Evolutionary conservation across 1,284 basidiomycete species (phyloP).

Genomic region (Trichosporon asahii): DNA sequence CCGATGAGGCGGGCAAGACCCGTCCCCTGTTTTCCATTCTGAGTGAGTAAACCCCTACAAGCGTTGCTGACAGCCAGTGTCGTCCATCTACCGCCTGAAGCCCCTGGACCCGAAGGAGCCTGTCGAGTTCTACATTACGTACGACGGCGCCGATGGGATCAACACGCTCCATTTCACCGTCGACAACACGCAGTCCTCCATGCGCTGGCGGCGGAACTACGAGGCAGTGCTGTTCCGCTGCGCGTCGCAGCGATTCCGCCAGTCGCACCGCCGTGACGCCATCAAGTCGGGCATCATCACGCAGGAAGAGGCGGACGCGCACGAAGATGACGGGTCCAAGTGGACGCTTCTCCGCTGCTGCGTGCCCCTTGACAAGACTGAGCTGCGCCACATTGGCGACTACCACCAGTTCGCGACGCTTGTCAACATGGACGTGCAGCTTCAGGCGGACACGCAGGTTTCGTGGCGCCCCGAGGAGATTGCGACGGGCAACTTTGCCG

Average conservation of each 20-base stretch:
- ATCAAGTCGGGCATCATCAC: background rate
- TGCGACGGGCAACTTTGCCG: constrained; percentile 21
- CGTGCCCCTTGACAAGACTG: constrained; percentile 58
- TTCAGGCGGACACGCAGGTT: constrained; percentile 19
- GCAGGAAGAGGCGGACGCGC: background rate
- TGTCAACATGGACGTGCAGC: constrained; percentile 37
- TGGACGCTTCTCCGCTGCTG: constrained; percentile 58
- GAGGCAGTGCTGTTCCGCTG: constrained; percentile 52
- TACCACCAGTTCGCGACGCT: constrained; percentile 51
- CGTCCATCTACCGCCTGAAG: constrained; percentile 49
- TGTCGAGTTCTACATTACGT: constrained; percentile 52
- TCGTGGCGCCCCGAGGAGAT: constrained; percentile 23
- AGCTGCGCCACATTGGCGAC: constrained; percentile 37
- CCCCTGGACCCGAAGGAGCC: constrained; percentile 56
- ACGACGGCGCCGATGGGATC: constrained; percentile 41
- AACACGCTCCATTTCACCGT: constrained; percentile 55
- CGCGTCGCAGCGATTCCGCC: constrained; percentile 32
- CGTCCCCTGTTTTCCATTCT: constrained; percentile 59
- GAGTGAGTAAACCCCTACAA: constrained; percentile 50
- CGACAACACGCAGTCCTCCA: constrained; percentile 59
- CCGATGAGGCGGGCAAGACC: constrained; percentile 59
- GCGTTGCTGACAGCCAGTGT: constrained; percentile 20
- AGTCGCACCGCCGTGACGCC: constrained; percentile 13
- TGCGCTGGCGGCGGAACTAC: constrained; percentile 62
- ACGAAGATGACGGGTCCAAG: constrained; percentile 43